These are phyloP conservation scores for Crithidia expoeki DNA, from an alignment of 208 protist genomes.

Conservation along the genomic window DNA sequence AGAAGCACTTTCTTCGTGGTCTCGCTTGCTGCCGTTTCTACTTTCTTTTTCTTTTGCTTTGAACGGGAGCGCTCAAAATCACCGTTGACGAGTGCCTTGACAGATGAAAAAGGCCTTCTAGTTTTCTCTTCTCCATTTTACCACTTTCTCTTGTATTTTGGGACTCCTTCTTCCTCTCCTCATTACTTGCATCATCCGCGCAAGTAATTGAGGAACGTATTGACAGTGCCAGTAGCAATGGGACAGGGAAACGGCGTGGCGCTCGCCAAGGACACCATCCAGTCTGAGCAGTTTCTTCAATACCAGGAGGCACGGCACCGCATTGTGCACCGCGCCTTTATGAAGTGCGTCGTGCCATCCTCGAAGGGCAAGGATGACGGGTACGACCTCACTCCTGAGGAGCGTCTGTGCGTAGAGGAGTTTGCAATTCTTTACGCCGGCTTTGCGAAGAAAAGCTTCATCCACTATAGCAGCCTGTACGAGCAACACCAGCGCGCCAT, in stretches of 20 bases:
- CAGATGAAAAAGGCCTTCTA: too few species aligned
- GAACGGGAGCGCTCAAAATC: too few species aligned
- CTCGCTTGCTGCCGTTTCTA: not conserved
- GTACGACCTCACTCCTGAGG: slow-evolving; percentile 58
- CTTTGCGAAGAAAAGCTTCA: slow-evolving; percentile 63
- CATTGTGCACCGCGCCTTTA: slow-evolving; percentile 66
- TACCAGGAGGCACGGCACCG: slow-evolving; percentile 66
- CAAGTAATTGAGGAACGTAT: not conserved
- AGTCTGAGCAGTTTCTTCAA: slow-evolving; percentile 71
- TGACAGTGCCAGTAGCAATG: slow-evolving; percentile 32
- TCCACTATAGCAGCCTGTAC: slow-evolving; percentile 73
- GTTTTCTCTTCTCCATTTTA: too few species aligned
- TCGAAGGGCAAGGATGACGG: slow-evolving; percentile 49
- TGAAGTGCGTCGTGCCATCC: slow-evolving; percentile 75
- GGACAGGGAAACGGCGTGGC: slow-evolving; percentile 62
- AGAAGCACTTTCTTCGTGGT: not conserved
- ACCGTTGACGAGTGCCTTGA: too few species aligned
- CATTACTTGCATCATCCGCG: too few species aligned
- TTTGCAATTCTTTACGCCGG: slow-evolving; percentile 79
- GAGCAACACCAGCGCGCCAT: slow-evolving; percentile 78
- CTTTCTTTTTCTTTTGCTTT: slow-evolving; percentile 21
- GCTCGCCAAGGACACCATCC: slow-evolving; percentile 70
- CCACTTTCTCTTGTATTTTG: too few species aligned
- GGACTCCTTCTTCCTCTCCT: too few species aligned
- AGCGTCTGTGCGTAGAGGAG: slow-evolving; percentile 81